These are phyloP conservation scores for Verticillium albo-atrum DNA, from an alignment of 2,329 filamentous ascomycete genomes.

Conservation along the genomic window DNA sequence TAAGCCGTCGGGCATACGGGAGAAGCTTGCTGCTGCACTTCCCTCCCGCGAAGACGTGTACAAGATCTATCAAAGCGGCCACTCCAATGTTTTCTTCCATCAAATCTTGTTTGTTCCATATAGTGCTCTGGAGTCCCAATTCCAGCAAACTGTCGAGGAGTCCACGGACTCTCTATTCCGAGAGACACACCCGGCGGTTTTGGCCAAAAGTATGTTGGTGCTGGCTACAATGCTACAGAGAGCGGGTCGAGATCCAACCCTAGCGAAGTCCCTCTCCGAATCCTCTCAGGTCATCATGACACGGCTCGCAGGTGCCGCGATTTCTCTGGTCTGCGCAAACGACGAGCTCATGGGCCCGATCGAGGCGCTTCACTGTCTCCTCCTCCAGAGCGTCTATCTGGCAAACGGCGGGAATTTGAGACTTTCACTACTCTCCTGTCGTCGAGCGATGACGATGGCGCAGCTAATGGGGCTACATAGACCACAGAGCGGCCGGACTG, in stretches of 20 bases:
- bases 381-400: conserved; percentile 41
- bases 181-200: no score
- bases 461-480: conserved; percentile 34
- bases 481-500: conserved; percentile 5
- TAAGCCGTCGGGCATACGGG: conserved; percentile 1
- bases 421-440: conserved; percentile 37
- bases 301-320: conserved; percentile 21
- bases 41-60: conserved; percentile 13
- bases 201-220: no score
- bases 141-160: no score
- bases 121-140: conserved; percentile 1
- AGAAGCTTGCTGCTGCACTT: conserved; percentile 13
- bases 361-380: conserved; percentile 46
- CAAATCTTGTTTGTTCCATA: conserved; percentile 18
- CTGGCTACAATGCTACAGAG: no score
- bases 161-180: no score
- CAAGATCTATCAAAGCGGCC: conserved; percentile 8
- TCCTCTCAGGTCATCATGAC: conserved; percentile 25
- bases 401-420: conserved; percentile 42
- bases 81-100: conserved; percentile 15
- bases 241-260: no score
- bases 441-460: conserved; percentile 39
- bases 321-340: conserved; percentile 35
- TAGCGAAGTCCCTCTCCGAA: conserved; percentile 7
- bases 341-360: conserved; percentile 39